A percentile compares a stretch with the other conserved stretches of the same genome.
Evolutionary conservation across 116 monocot species (phyloP).

Genomic region (Zostera marina): DNA sequence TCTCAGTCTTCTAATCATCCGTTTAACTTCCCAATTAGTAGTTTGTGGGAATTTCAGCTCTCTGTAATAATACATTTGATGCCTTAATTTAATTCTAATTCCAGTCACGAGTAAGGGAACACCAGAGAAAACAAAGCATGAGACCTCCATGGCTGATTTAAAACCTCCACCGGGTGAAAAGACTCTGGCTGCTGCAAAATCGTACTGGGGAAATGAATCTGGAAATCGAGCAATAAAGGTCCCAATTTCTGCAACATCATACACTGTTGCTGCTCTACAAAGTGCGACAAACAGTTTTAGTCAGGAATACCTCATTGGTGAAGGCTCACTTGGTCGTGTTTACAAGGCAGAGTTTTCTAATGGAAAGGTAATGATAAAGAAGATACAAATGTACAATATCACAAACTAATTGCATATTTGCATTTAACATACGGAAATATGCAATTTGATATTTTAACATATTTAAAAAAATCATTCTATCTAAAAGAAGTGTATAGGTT

Average conservation of each 20-base stretch:
- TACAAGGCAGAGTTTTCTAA: constrained; percentile 70
- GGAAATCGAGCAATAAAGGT: constrained; percentile 13
- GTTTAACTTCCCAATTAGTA: background rate
- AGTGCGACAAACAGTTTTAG: constrained; percentile 60
- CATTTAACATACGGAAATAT: background rate
- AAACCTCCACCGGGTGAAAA: constrained; percentile 43
- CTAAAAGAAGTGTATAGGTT: too few relatives aligned
- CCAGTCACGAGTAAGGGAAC: constrained; percentile 13
- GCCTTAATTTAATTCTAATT: background rate
- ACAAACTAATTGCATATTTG: background rate
- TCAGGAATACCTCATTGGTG: constrained; percentile 58
- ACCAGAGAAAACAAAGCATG: constrained; percentile 29
- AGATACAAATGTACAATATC: too few relatives aligned
- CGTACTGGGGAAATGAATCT: constrained; percentile 35
- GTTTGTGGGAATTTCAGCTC: background rate
- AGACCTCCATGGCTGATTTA: constrained; percentile 14
- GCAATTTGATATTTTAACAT: too few relatives aligned
- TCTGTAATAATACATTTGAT: background rate
- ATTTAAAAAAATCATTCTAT: too few relatives aligned
- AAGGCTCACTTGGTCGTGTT: constrained; percentile 79
- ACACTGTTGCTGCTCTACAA: constrained; percentile 63
- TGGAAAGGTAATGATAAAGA: constrained; percentile 39
- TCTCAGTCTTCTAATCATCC: too few relatives aligned
- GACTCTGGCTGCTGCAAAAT: constrained; percentile 19
- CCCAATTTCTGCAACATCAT: constrained; percentile 31